Conservation (phyloP, 306 rosid genomes). For the Hylodesmum podocarpum region DNA sequence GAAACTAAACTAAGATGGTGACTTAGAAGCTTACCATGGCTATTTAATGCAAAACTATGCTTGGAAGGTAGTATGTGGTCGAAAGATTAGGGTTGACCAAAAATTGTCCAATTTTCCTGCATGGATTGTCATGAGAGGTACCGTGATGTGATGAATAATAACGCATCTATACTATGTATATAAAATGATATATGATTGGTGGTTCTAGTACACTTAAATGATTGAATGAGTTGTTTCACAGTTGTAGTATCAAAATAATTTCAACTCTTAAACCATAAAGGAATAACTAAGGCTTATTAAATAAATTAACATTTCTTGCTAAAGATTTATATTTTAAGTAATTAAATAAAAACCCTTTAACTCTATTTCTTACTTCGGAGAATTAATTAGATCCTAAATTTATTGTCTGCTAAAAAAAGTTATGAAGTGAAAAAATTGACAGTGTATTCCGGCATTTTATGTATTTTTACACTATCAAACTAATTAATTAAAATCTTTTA, state of each 20-base stretch:
- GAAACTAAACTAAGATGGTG: background rate
- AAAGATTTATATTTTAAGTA: background rate
- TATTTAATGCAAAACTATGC: constrained; percentile 10
- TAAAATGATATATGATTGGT: background rate
- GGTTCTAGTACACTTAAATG: background rate
- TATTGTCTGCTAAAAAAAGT: too few relatives aligned
- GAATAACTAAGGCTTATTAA: background rate
- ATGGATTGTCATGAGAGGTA: background rate
- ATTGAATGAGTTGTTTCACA: constrained; percentile 7
- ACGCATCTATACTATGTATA: background rate
- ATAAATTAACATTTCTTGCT: background rate
- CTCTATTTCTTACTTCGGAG: background rate
- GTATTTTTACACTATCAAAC: too few relatives aligned
- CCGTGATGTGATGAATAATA: background rate
- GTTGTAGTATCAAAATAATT: background rate
- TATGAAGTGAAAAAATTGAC: too few relatives aligned
- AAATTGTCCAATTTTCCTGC: constrained; percentile 12
- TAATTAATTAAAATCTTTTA: too few relatives aligned
- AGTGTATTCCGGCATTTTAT: too few relatives aligned
- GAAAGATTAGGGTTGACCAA: constrained; percentile 33
- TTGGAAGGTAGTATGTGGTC: constrained; percentile 20
- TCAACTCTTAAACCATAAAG: background rate
- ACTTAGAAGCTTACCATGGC: constrained; percentile 13
- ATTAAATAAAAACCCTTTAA: background rate
- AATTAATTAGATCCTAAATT: background rate